Conservation (phyloP, 345 rosid genomes). For the Eucalyptus sp. region DNA sequence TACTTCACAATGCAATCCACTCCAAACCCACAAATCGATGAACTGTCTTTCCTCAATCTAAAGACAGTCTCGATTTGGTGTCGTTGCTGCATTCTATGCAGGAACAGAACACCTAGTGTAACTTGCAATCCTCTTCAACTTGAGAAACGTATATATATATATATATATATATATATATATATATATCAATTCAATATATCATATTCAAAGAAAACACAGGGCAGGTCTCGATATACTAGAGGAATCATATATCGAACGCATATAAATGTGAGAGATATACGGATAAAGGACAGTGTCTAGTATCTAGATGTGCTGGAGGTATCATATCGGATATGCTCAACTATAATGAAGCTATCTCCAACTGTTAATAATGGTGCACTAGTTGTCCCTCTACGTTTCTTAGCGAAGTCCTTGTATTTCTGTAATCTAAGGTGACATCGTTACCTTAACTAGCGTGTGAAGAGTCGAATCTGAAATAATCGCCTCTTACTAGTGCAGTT, state of each 20-base stretch:
- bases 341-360: neutral
- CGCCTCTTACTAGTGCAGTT: slow-evolving; percentile 9
- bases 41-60: neutral
- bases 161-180: too few species aligned
- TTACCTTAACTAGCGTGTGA: neutral
- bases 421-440: neutral
- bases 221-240: neutral
- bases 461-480: neutral
- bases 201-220: neutral
- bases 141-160: too few species aligned
- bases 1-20: neutral
- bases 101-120: neutral
- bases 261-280: neutral
- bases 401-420: neutral
- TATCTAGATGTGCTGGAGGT: neutral
- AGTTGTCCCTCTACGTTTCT: neutral
- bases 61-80: neutral
- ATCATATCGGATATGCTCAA: neutral
- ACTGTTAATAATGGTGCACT: neutral
- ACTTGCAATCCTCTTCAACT: neutral
- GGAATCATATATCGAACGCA: neutral
- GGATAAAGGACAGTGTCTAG: neutral
- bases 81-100: neutral
- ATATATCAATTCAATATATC: too few species aligned
- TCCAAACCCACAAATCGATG: neutral